Evolutionary conservation across 1,139 yeast genomes (phyloP).

Genomic region (Geotrichum klebahnii): DNA sequence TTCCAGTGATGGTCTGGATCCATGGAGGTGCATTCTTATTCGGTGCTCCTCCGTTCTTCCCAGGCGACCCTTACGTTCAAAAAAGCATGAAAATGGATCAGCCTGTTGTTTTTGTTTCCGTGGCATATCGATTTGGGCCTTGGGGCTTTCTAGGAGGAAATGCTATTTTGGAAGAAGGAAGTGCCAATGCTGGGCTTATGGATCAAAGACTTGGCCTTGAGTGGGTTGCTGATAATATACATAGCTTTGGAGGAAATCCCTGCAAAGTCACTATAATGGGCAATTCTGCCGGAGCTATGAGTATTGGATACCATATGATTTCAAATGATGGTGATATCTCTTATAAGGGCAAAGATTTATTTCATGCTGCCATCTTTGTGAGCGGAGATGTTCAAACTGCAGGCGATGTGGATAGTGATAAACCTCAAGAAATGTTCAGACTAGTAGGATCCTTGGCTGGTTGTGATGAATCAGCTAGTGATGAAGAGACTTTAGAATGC

Average conservation of each 20-base stretch:
- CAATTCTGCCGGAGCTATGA: conserved; percentile 41
- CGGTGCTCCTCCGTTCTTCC: conserved; percentile 26
- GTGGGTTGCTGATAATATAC: conserved; percentile 41
- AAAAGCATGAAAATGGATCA: conserved; percentile 24
- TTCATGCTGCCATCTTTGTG: conserved; percentile 34
- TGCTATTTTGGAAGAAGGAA: conserved; percentile 27
- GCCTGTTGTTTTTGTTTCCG: conserved; percentile 25
- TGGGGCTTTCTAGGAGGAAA: conserved; percentile 35
- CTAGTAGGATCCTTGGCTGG: conserved; percentile 21
- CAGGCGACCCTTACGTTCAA: conserved; percentile 21
- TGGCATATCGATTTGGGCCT: conserved; percentile 34
- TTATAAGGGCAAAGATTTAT: conserved; percentile 26
- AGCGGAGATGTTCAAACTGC: conserved; percentile 21
- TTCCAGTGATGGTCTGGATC: conserved; percentile 35
- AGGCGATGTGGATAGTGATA: conserved; percentile 13
- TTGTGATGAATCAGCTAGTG: conserved; percentile 16
- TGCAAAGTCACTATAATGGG: conserved; percentile 39
- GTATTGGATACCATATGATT: conserved; percentile 34
- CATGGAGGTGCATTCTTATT: conserved; percentile 36
- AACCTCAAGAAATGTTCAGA: conserved; percentile 26
- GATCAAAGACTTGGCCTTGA: conserved; percentile 41
- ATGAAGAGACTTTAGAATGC: conserved; percentile 24
- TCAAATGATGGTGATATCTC: conserved; percentile 27
- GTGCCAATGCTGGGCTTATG: conserved; percentile 34
- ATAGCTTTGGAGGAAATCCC: conserved; percentile 42